Evolutionary conservation across 2,329 filamentous ascomycete species (phyloP), one percentile per base, ranked within the genome.

Genomic region (Verticillium zaregamsianum): DNA sequence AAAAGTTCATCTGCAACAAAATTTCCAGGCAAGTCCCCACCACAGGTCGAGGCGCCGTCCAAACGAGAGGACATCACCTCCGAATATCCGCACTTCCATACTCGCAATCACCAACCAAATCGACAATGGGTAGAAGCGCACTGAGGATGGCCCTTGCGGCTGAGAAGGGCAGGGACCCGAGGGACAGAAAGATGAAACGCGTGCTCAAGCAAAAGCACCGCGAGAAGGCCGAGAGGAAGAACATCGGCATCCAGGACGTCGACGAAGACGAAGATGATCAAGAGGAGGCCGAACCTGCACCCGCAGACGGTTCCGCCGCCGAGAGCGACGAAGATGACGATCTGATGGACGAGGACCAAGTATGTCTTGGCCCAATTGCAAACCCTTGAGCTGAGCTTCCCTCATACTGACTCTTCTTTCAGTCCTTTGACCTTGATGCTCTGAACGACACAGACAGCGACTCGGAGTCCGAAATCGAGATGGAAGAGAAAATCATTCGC

Each of bases 391-490:
- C 45, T 61, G 25, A 39, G 23, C 11, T 11, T 33, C 17, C 54
- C 12, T 60, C 17, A 28, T 8, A 5, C 23, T 63, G 2, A 62
- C 65, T 68, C 58, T 67, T 25, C 59, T 23, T 56, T 17, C 59
- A 20, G 40, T 67, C 83, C 79, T 72, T 84, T 67, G 81, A 88
- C 67, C 76, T 83, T 62, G 79, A 81, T 14, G 84, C 77, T 57
- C 76, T 89, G 67, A 81, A 89, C 71, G 85, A 88, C 66, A 86
- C 83, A 72, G 85, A 88, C 64, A 78, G 76, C 64, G 69, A 73
- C n/a, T 84, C 81, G 45, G 89, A 95, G 68, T 89, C 90, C 65
- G 88, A 90, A 66, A 82, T 92, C 59, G 91, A 94, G 74, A 87
- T 91, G 74, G 90, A 94, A 73, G 86, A 87, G 73, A 91, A 89